Percentiles rank a stretch among this genome's conserved stretches.
phyloP scores from a whole-genome alignment of 2,329 filamentous ascomycete genomes.

The Canariomyces notabilis region DNA sequence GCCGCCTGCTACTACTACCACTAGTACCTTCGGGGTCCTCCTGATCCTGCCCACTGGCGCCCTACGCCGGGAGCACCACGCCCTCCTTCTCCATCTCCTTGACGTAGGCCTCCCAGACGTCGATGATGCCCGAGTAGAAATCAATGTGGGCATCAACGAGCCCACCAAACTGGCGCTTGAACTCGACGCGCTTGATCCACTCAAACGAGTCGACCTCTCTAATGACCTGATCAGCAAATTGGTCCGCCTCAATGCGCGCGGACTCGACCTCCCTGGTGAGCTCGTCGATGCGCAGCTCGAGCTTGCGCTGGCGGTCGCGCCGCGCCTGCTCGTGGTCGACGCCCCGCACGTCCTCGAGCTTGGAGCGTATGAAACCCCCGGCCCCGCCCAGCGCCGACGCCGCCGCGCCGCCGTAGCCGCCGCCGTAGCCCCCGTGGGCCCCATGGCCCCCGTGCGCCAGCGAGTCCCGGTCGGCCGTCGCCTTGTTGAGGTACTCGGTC shows the following conservation, averaged over 20 bases:
- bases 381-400: constrained; percentile 58
- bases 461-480: constrained; percentile 77
- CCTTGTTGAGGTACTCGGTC: constrained; percentile 92
- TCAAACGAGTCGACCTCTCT: constrained; percentile 93
- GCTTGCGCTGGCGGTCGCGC: constrained; percentile 78
- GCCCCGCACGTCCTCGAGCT: constrained; percentile 93
- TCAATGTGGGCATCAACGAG: constrained; percentile 80
- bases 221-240: constrained; percentile 94
- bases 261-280: constrained; percentile 84
- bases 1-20: too few relatives aligned
- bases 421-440: constrained; percentile 24
- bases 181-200: constrained; percentile 90
- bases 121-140: constrained; percentile 76
- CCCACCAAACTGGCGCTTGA: constrained; percentile 77
- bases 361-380: constrained; percentile 81
- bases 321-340: constrained; percentile 93
- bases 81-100: constrained; percentile 75
- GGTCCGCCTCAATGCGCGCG: constrained; percentile 79
- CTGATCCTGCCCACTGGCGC: too few relatives aligned
- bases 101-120: constrained; percentile 88
- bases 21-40: too few relatives aligned
- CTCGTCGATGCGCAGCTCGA: constrained; percentile 89
- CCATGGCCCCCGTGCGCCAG: constrained; percentile 61
- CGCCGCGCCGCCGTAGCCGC: constrained; percentile 28
- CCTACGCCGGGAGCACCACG: constrained; percentile 27